Conservation (phyloP, 257 asterid genomes). For the Linderniella brevidens region DNA sequence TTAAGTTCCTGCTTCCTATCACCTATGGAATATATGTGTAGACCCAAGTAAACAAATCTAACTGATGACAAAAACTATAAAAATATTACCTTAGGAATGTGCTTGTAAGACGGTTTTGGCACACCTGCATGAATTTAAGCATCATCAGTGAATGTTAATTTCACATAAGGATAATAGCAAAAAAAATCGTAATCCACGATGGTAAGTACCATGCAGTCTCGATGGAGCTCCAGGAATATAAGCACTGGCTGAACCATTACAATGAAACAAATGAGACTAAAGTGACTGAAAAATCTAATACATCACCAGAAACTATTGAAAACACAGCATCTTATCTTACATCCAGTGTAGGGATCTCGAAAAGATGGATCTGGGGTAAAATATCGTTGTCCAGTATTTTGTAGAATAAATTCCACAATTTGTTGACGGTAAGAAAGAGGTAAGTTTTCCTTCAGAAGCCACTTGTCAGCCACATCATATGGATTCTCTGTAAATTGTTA, state of each 20-base stretch:
- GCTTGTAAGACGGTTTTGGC: slow-evolving; percentile 67
- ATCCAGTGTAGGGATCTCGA: slow-evolving; percentile 89
- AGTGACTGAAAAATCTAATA: slow-evolving; percentile 8
- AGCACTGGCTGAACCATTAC: slow-evolving; percentile 72
- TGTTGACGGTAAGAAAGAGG: slow-evolving; percentile 88
- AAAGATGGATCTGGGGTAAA: slow-evolving; percentile 63
- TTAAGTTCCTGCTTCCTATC: too few relatives aligned
- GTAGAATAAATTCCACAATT: slow-evolving; percentile 52
- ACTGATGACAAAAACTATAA: slow-evolving; percentile 1
- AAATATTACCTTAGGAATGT: slow-evolving; percentile 68
- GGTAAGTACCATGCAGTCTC: slow-evolving; percentile 27
- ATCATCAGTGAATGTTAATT: slow-evolving; percentile 13
- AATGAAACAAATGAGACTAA: slow-evolving; percentile 10
- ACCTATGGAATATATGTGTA: too few relatives aligned
- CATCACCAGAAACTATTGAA: slow-evolving; percentile 7
- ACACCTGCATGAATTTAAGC: slow-evolving; percentile 25
- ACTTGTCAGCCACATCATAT: slow-evolving; percentile 80
- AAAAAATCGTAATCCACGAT: slow-evolving; percentile 5
- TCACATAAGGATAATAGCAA: slow-evolving; percentile 9
- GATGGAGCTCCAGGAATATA: slow-evolving; percentile 86
- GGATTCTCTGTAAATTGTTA: slow-evolving; percentile 61
- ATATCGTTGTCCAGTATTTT: slow-evolving; percentile 30
- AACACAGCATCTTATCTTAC: slow-evolving; percentile 27
- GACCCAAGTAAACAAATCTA: too few relatives aligned
- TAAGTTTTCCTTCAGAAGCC: slow-evolving; percentile 83